phyloP scores from a whole-genome alignment of 495 filamentous ascomycete genomes.

The Podospora didyma region DNA sequence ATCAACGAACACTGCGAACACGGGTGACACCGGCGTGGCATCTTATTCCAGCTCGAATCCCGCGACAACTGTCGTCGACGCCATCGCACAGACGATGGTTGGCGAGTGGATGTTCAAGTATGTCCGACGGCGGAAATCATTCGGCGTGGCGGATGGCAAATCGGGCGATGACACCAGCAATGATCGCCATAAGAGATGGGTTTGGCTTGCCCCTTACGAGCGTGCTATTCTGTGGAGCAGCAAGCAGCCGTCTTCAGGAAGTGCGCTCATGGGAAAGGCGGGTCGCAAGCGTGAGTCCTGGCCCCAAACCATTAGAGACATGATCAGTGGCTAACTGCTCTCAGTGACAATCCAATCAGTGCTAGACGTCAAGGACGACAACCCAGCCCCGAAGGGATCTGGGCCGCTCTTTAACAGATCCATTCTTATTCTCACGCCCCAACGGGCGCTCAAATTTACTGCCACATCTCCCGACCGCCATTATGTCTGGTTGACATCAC shows the following conservation, averaged over 20 bases:
- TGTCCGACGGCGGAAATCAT: conserved; percentile 86
- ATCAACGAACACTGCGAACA: conserved; percentile 54
- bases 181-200: conserved; percentile 90
- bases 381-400: conserved; percentile 72
- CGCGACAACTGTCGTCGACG: conserved; percentile 85
- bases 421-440: conserved; percentile 89
- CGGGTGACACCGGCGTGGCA: conserved; percentile 39
- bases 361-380: conserved; percentile 93
- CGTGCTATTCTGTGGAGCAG: conserved; percentile 96
- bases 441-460: conserved; percentile 93
- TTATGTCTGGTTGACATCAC: conserved; percentile 89
- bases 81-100: conserved; percentile 97
- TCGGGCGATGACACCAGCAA: conserved; percentile 55
- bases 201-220: conserved; percentile 97
- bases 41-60: conserved; percentile 61
- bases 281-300: conserved; percentile 82
- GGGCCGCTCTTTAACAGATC: conserved; percentile 78
- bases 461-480: conserved; percentile 78
- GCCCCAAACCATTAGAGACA: conserved; percentile 1
- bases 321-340: neutral
- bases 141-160: conserved; percentile 69
- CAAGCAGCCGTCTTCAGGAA: conserved; percentile 87
- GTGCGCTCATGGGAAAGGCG: conserved; percentile 88
- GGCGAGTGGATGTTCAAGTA: conserved; percentile 99
- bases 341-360: conserved; percentile 93